Evolutionary conservation across 495 filamentous ascomycete species (phyloP).

Genomic region (Penicillium waksmanii): DNA sequence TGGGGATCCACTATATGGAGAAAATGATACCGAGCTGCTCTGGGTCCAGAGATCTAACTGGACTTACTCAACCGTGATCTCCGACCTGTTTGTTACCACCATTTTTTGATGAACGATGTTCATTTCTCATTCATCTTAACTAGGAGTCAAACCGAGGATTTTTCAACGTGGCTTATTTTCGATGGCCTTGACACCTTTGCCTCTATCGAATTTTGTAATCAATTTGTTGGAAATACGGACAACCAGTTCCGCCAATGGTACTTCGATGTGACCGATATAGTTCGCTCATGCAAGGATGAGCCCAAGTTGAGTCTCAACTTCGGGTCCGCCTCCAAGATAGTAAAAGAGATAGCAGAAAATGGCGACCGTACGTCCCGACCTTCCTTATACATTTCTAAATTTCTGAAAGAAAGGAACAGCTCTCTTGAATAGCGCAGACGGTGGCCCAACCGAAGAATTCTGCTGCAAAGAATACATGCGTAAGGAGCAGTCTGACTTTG

Average conservation of each 20-base stretch:
- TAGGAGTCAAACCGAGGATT: constrained; percentile 14
- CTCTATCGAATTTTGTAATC: constrained; percentile 61
- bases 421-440: constrained; percentile 51
- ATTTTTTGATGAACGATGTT: neutral
- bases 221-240: constrained; percentile 62
- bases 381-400: neutral
- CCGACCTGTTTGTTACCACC: constrained; percentile 44
- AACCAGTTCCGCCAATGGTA: constrained; percentile 75
- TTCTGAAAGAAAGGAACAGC: constrained; percentile 26
- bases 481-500: constrained; percentile 72
- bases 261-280: constrained; percentile 62
- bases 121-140: constrained; percentile 22
- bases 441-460: constrained; percentile 42
- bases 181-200: constrained; percentile 70
- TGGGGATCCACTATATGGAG: constrained; percentile 43
- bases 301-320: constrained; percentile 56
- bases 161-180: constrained; percentile 61
- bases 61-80: constrained; percentile 62
- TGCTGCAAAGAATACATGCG: constrained; percentile 63
- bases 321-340: constrained; percentile 60
- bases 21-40: constrained; percentile 65
- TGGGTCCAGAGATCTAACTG: constrained; percentile 65
- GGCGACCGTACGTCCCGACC: constrained; percentile 45
- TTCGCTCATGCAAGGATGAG: constrained; percentile 46
- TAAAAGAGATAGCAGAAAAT: constrained; percentile 54